Evolutionary conservation across 139 green algal genomes (phyloP).

Genomic region (Protoeuglena noctilucae): DNA sequence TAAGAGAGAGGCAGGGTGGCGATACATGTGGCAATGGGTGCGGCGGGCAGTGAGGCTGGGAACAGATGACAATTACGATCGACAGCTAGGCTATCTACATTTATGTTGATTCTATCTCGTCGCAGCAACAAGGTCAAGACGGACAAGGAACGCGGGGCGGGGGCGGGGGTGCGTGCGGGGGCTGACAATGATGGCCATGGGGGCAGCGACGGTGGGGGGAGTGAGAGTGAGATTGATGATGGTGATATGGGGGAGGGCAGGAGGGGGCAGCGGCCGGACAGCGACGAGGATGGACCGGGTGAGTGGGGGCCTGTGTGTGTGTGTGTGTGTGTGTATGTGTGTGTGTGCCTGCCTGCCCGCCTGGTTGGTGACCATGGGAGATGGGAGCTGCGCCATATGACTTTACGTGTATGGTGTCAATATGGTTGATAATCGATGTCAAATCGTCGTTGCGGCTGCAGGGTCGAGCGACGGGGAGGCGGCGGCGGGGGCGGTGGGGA

Average conservation of each 20-base stretch:
- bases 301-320: neutral
- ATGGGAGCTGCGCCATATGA: too few relatives aligned
- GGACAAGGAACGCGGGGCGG: constrained; percentile 3
- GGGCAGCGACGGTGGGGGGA: constrained; percentile 2
- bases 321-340: neutral
- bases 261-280: neutral
- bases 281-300: neutral
- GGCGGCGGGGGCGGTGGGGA: neutral
- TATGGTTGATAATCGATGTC: neutral
- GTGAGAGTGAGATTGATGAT: too few relatives aligned
- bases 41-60: constrained; percentile 4
- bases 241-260: too few relatives aligned
- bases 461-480: neutral
- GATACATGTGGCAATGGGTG: constrained; percentile 1
- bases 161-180: constrained; percentile 3
- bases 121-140: constrained; percentile 8
- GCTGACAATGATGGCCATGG: constrained; percentile 5
- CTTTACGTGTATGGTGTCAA: neutral
- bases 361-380: too few relatives aligned
- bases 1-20: constrained; percentile 3
- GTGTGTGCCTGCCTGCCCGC: neutral
- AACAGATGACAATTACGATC: constrained; percentile 7
- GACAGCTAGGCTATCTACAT: too few relatives aligned
- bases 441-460: constrained; percentile 5
- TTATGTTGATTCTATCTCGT: constrained; percentile 1